phyloP scores from a whole-genome alignment of 352 stramenopile species.

The Pythium phragmiticola region DNA sequence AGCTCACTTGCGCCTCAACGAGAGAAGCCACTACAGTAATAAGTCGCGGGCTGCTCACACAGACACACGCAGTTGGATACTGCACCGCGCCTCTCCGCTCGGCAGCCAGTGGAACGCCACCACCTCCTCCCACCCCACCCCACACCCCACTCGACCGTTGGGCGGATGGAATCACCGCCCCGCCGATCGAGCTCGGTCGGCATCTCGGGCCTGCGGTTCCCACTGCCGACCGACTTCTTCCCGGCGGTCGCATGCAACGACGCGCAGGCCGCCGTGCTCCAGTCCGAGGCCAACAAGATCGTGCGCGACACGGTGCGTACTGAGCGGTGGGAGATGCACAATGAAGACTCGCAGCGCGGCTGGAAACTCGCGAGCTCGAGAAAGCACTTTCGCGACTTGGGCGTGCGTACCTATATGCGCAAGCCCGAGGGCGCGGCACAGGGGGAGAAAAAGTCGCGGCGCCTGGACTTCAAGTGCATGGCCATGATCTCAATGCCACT shows the following conservation, averaged over 20 bases:
- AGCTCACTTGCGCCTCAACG: conserved; percentile 1
- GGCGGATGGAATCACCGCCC: conserved; percentile 12
- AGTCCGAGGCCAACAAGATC: conserved; percentile 22
- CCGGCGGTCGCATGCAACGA: conserved; percentile 32
- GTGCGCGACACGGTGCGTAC: conserved; percentile 34
- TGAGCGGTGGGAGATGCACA: conserved; percentile 60
- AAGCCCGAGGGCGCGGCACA: conserved; percentile 28
- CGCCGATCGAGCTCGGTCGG: conserved; percentile 10
- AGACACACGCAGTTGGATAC: too few species aligned
- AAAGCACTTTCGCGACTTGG: conserved; percentile 62
- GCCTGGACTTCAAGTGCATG: conserved; percentile 67
- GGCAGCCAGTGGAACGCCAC: not conserved
- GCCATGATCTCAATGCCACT: conserved; percentile 52
- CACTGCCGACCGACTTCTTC: conserved; percentile 50
- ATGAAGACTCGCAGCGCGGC: conserved; percentile 51
- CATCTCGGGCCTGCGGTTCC: conserved; percentile 31
- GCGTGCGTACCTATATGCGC: conserved; percentile 58
- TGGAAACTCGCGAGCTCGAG: conserved; percentile 75
- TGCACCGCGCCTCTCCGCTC: too few species aligned
- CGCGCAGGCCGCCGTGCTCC: conserved; percentile 42
- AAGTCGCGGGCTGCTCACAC: too few species aligned
- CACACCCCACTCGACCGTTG: not conserved
- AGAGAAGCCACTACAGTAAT: not conserved
- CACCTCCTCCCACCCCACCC: not conserved
- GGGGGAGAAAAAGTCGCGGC: conserved; percentile 35